Percentiles rank a stretch among this genome's conserved stretches.
These are phyloP conservation scores for Solanum sitiens DNA, from an alignment of 257 asterid species.

Conservation along the genomic window DNA sequence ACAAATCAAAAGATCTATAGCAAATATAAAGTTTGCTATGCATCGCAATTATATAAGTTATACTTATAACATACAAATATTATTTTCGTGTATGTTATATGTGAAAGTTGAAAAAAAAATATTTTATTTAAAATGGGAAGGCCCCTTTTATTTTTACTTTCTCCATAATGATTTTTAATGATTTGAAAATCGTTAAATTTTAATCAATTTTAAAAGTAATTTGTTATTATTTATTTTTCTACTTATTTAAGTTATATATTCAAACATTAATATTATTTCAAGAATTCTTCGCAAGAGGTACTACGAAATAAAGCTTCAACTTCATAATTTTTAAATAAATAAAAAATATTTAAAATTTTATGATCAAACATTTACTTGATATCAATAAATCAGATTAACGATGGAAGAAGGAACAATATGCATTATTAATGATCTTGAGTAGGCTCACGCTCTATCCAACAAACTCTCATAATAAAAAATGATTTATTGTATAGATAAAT, in stretches of 20 bases:
- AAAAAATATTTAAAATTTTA: too few species aligned
- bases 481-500: too few species aligned
- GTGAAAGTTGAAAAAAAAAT: too few species aligned
- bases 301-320: too few species aligned
- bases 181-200: too few species aligned
- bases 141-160: too few species aligned
- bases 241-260: not conserved
- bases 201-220: not conserved
- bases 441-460: not conserved
- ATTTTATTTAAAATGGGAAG: not conserved
- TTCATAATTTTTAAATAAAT: too few species aligned
- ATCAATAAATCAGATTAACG: not conserved
- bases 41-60: rapidly evolving
- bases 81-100: too few species aligned
- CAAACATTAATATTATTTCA: too few species aligned
- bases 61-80: too few species aligned
- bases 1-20: rapidly evolving
- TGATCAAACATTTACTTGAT: not conserved
- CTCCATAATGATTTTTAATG: too few species aligned
- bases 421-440: not conserved
- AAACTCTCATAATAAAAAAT: not conserved
- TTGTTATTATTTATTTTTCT: not conserved
- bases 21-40: too few species aligned
- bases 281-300: not conserved
- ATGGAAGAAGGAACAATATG: not conserved